A percentile compares a stretch with the other conserved stretches of the same genome.
phyloP scores from a whole-genome alignment of 2,329 filamentous ascomycete species.

The Ophiostoma sp. region DNA sequence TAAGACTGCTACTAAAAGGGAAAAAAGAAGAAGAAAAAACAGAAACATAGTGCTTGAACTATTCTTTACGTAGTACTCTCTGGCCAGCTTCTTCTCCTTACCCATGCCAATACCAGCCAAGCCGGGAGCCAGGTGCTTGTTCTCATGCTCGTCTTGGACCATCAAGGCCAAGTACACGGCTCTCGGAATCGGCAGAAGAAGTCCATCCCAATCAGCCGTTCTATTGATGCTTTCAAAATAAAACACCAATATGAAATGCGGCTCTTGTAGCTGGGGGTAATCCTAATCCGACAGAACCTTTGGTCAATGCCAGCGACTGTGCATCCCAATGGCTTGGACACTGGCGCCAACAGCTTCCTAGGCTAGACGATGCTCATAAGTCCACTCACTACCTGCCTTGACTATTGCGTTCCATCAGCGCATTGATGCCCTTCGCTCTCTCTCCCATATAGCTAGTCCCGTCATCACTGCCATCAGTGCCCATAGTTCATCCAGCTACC shows the following conservation, averaged over 20 bases:
- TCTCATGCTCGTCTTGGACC: background rate
- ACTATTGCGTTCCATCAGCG: background rate
- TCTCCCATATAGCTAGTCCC: background rate
- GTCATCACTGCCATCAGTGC: background rate
- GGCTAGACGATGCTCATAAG: background rate
- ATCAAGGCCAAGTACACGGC: background rate
- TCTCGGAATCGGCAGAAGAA: background rate
- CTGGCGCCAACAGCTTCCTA: no score
- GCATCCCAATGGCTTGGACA: background rate
- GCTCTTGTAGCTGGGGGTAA: background rate
- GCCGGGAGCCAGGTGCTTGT: slow-evolving; percentile 4
- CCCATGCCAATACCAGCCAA: background rate
- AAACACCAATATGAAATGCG: background rate
- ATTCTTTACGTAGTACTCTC: no score
- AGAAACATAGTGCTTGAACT: no score
- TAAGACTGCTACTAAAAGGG: background rate
- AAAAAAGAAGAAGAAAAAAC: background rate
- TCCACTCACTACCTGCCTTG: background rate
- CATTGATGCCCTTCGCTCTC: background rate
- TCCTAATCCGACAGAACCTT: background rate
- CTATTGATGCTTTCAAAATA: background rate
- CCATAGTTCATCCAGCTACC: background rate
- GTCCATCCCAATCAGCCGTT: background rate
- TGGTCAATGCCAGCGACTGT: background rate
- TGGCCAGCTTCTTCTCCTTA: background rate